Evolutionary conservation across 2,329 filamentous ascomycete genomes (phyloP), one percentile per base, ranked within the genome.

Genomic region (Verticillium zaregamsianum): DNA sequence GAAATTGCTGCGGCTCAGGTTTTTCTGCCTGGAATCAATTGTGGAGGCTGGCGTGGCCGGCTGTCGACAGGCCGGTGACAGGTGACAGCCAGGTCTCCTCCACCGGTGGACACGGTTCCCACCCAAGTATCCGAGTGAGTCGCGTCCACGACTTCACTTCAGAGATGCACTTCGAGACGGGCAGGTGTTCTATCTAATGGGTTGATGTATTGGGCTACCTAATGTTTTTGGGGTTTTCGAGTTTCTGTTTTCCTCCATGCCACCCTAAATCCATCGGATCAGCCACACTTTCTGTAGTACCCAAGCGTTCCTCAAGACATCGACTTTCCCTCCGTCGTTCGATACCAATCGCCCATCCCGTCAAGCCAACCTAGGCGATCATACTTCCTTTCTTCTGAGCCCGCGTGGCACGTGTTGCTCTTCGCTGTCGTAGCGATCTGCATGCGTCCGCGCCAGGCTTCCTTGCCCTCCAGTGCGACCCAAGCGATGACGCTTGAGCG

Each of bases 1-100:
- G 45, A 58, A 58, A 58, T 58, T 58, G 39, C 39, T 25, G 57
- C 37, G 39, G 28, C 57, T 58, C 57, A 28, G 45, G 35, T 31
- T 40, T 58, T 58, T 58, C 45, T 52, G 17, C 45, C n/a, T 52
- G 45, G 37, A 28, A 28, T 55, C 52, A 56, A 37, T 37, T 57
- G 55, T 33, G 33, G 55, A 33, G 52, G 55, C 23, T 9, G 55
- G 28, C 9, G 9, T 23, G 9, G 20, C 55, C 55, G 32, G 55
- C 55, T 57, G 55, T 25, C 28, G 12, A 1, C 15, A 11, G 15
- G 20, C 15, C 33, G 20, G n/a, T 5, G 25, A 5, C 55, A 57
- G 55, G 25, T 57, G 55, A 6, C 33, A 23, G 14, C n/a, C 39
- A 39, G 14, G 17, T 23, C 20, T 14, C 20, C 15, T 55, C 52